Evolutionary conservation across 2,329 filamentous ascomycete species (phyloP).

Genomic region (Tolypocladium album): DNA sequence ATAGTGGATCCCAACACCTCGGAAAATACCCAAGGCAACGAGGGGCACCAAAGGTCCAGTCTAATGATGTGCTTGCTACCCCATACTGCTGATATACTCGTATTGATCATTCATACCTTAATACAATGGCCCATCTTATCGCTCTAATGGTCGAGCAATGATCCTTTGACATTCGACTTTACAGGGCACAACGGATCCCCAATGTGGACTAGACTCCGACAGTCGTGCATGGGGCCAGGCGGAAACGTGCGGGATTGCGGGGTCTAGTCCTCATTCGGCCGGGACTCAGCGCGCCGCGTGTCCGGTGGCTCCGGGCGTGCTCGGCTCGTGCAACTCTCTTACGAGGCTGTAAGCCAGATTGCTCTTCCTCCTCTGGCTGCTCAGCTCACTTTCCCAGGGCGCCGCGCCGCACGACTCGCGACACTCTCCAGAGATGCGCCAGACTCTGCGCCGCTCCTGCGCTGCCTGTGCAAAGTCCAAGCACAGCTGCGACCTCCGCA

Average conservation of each 20-base stretch:
- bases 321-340: neutral
- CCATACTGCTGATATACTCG: no score
- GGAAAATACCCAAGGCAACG: neutral
- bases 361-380: neutral
- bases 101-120: no score
- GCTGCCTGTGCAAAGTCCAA: conserved; percentile 44
- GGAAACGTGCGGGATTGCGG: conserved; percentile 8
- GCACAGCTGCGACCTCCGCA: conserved; percentile 42
- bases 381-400: neutral
- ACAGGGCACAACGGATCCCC: neutral
- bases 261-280: conserved; percentile 18
- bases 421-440: conserved; percentile 29
- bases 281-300: neutral
- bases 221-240: neutral
- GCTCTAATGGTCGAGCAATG: neutral
- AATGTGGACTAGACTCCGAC: conserved; percentile 22
- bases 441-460: conserved; percentile 47
- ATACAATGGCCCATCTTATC: neutral
- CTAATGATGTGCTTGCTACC: neutral
- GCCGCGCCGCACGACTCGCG: neutral
- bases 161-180: no score
- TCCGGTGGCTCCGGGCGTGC: neutral
- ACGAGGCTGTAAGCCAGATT: no score
- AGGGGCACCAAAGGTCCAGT: neutral
- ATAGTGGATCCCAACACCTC: neutral